These are phyloP conservation scores for Moesziomyces aphidis DNA, from an alignment of 1,284 basidiomycete species.

Conservation along the genomic window DNA sequence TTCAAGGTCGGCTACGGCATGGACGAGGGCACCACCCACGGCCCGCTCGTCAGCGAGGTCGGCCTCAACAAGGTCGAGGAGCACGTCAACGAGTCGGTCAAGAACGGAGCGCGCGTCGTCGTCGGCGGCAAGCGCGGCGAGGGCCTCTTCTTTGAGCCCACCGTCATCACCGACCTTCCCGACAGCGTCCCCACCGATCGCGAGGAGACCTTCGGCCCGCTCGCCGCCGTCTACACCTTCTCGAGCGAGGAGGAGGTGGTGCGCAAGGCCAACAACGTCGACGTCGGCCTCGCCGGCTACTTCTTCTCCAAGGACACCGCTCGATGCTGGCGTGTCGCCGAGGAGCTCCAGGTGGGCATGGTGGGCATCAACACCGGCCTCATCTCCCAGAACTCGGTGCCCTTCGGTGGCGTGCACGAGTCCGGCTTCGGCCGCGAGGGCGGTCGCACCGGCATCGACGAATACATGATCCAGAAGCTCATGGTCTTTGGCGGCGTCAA, in stretches of 20 bases:
- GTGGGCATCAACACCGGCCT: constrained; percentile 74
- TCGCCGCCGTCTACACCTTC: constrained; percentile 77
- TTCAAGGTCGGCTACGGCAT: constrained; percentile 94
- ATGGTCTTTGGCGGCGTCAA: constrained; percentile 61
- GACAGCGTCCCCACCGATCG: constrained; percentile 71
- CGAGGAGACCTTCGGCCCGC: constrained; percentile 66
- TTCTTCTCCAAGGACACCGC: constrained; percentile 78
- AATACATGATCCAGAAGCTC: constrained; percentile 71
- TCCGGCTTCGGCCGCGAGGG: constrained; percentile 73
- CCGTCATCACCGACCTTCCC: constrained; percentile 89
- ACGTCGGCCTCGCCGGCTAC: constrained; percentile 81
- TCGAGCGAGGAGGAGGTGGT: constrained; percentile 93
- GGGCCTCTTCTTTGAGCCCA: constrained; percentile 84
- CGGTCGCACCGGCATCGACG: constrained; percentile 82
- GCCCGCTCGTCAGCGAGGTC: constrained; percentile 88
- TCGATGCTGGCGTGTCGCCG: constrained; percentile 96
- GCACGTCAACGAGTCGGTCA: constrained; percentile 87
- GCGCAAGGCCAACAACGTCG: constrained; percentile 82
- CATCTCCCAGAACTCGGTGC: constrained; percentile 62
- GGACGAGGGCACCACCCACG: constrained; percentile 81
- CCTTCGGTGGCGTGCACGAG: constrained; percentile 91
- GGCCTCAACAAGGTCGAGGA: constrained; percentile 87
- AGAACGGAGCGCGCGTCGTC: constrained; percentile 85
- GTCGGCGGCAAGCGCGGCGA: constrained; percentile 80
- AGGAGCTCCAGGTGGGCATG: constrained; percentile 96